Evolutionary conservation across 1,284 basidiomycete species (phyloP).

Genomic region (Clitocybe nebularis): DNA sequence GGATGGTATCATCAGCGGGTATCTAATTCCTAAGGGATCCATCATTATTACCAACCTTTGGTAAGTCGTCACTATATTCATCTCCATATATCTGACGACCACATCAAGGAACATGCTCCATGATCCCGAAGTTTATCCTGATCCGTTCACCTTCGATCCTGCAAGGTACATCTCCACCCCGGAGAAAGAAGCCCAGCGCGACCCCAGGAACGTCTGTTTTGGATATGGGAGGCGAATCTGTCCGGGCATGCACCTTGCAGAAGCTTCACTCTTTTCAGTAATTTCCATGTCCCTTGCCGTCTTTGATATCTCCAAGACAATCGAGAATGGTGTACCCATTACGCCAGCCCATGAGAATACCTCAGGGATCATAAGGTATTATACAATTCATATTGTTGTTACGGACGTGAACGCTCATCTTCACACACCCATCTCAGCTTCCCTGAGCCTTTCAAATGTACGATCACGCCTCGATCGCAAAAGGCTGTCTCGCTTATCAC

Average conservation of each 20-base stretch:
- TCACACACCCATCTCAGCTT: conserved; percentile 14
- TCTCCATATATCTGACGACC: not conserved
- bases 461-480: conserved; percentile 1
- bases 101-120: conserved; percentile 29
- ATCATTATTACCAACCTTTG: conserved; percentile 27
- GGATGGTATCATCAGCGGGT: conserved; percentile 31
- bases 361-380: conserved; percentile 32
- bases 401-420: too few species aligned
- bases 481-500: not conserved
- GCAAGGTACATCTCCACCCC: conserved; percentile 22
- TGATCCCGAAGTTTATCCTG: conserved; percentile 23
- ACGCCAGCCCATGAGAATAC: conserved; percentile 32
- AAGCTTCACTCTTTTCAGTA: conserved; percentile 30
- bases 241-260: conserved; percentile 28
- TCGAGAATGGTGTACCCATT: conserved; percentile 26
- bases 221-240: conserved; percentile 30
- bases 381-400: too few species aligned
- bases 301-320: conserved; percentile 30
- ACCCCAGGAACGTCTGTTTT: conserved; percentile 22
- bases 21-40: conserved; percentile 35
- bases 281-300: conserved; percentile 31
- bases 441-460: conserved; percentile 31
- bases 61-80: conserved; percentile 10
- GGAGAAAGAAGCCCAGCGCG: conserved; percentile 15
- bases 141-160: conserved; percentile 28